Evolutionary conservation across 495 filamentous ascomycete species (phyloP).

Genomic region (Hyaloscypha bicolor): DNA sequence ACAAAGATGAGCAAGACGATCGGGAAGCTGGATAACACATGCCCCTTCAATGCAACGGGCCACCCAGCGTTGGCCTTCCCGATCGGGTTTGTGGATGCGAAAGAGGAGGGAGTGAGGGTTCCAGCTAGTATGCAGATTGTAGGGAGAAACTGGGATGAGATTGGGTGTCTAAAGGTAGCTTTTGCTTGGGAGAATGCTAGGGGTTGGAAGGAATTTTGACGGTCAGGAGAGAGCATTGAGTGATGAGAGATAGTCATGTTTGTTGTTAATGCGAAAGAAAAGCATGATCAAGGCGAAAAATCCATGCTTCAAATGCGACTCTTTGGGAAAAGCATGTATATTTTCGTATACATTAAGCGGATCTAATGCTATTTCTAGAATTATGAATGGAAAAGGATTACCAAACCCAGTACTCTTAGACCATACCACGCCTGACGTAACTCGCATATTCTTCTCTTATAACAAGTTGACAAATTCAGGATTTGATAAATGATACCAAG

Average conservation of each 20-base stretch:
- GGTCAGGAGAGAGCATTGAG: neutral
- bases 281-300: too few relatives aligned
- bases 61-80: slow-evolving; percentile 58
- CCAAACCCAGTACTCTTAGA: too few relatives aligned
- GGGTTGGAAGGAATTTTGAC: slow-evolving; percentile 37
- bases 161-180: slow-evolving; percentile 44
- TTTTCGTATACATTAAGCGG: too few relatives aligned
- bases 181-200: slow-evolving; percentile 66
- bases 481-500: too few relatives aligned
- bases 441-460: too few relatives aligned
- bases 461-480: too few relatives aligned
- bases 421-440: too few relatives aligned
- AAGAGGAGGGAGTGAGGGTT: slow-evolving; percentile 43
- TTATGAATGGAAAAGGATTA: too few relatives aligned
- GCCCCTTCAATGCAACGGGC: slow-evolving; percentile 56
- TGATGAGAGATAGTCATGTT: neutral
- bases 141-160: slow-evolving; percentile 46
- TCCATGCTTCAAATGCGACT: too few relatives aligned
- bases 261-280: too few relatives aligned
- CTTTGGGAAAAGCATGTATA: too few relatives aligned
- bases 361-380: too few relatives aligned
- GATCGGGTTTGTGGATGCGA: slow-evolving; percentile 43
- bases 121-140: slow-evolving; percentile 57
- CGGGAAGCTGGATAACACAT: slow-evolving; percentile 54
- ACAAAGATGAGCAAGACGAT: slow-evolving; percentile 43